A percentile compares a stretch with the other conserved stretches of the same genome.
These are phyloP conservation scores for Suillus sp. DNA, from an alignment of 768 basidiomycete genomes.

Conservation along the genomic window DNA sequence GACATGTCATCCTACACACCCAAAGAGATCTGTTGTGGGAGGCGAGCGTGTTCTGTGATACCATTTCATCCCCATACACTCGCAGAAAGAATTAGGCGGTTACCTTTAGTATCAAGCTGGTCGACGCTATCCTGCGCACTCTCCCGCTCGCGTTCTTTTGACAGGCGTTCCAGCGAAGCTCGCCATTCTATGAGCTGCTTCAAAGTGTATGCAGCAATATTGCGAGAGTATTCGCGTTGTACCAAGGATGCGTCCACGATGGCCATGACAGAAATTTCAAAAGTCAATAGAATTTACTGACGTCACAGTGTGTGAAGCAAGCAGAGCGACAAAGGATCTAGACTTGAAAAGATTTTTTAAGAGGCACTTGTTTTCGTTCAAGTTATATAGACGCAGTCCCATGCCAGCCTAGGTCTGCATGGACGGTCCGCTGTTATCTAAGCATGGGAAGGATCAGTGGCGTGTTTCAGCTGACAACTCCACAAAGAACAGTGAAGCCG, in stretches of 20 bases:
- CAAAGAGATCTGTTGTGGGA: background rate
- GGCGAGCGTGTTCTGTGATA: background rate
- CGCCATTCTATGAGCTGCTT: slow-evolving; percentile 5
- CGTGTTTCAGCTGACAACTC: background rate
- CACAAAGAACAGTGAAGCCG: background rate
- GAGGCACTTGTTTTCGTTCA: background rate
- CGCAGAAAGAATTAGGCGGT: background rate
- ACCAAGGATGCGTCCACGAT: background rate
- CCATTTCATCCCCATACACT: background rate
- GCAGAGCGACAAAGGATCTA: background rate
- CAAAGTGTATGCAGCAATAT: background rate
- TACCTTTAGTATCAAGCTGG: background rate
- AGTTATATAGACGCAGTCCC: background rate
- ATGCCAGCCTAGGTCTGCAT: background rate
- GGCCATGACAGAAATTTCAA: no score
- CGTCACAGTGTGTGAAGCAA: background rate
- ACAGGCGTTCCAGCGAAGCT: background rate
- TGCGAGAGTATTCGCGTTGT: slow-evolving; percentile 6
- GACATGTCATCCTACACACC: background rate
- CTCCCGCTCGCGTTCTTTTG: background rate
- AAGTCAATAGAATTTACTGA: no score
- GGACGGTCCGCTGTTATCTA: no score
- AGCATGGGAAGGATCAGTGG: background rate
- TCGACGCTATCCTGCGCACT: background rate
- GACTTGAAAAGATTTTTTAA: background rate